These are phyloP conservation scores for Omphalotus guepiniiformis DNA, from an alignment of 768 basidiomycete species.

Conservation along the genomic window DNA sequence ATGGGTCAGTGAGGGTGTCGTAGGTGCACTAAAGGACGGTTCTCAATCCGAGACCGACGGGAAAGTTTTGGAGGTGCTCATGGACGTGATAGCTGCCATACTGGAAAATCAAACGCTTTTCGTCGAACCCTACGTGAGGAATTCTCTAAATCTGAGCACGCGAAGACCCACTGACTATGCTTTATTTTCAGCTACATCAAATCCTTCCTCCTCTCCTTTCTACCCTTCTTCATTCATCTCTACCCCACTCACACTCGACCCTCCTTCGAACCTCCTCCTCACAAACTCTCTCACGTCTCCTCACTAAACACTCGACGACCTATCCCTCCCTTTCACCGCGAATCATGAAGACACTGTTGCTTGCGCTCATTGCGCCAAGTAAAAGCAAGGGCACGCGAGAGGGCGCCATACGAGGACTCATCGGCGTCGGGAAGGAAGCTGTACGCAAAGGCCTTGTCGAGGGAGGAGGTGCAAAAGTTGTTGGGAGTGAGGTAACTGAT, in stretches of 20 bases:
- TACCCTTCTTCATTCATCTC: constrained; percentile 80
- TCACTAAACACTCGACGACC: constrained; percentile 81
- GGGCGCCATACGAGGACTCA: constrained; percentile 84
- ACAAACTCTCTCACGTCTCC: constrained; percentile 76
- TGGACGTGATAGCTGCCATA: constrained; percentile 83
- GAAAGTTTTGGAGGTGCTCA: constrained; percentile 67
- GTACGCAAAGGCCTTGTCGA: constrained; percentile 79
- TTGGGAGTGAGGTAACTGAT: constrained; percentile 61
- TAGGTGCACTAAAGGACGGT: constrained; percentile 54
- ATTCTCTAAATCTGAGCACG: not conserved
- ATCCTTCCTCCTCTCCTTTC: constrained; percentile 91
- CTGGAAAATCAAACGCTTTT: constrained; percentile 86
- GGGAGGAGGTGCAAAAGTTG: constrained; percentile 71
- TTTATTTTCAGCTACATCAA: constrained; percentile 76
- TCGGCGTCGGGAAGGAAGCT: constrained; percentile 82
- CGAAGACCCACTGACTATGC: too few relatives aligned
- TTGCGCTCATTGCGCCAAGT: constrained; percentile 71
- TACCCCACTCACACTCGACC: constrained; percentile 67
- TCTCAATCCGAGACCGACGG: constrained; percentile 61
- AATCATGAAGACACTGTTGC: constrained; percentile 89
- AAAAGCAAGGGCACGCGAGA: constrained; percentile 81
- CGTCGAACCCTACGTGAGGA: constrained; percentile 90
- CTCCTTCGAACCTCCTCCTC: constrained; percentile 78
- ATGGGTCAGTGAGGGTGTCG: constrained; percentile 91
- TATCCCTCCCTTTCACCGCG: constrained; percentile 85